phyloP scores from a whole-genome alignment of 108 stramenopile species.

The Fistulifera pelliculosa region DNA sequence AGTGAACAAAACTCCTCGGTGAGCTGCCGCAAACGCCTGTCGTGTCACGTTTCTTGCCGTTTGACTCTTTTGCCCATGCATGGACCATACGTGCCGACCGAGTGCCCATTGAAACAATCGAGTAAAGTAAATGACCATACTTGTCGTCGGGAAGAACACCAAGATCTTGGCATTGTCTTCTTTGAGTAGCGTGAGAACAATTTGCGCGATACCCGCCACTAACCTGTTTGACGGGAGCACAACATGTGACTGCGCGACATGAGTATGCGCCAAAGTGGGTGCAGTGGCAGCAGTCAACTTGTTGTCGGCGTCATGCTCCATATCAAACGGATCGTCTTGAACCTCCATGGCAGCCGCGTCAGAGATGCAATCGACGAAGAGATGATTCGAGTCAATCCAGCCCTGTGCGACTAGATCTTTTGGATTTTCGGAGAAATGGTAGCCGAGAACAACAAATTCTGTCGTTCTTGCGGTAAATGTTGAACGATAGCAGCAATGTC shows the following conservation, averaged over 20 bases:
- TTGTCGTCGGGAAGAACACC: constrained; percentile 84
- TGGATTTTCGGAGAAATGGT: constrained; percentile 66
- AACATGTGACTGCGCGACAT: constrained; percentile 41
- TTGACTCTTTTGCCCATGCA: neutral
- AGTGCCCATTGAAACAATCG: constrained; percentile 3
- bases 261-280: constrained; percentile 24
- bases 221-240: constrained; percentile 37
- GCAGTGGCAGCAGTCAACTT: too few species aligned
- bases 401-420: neutral
- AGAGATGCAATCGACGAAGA: neutral
- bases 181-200: constrained; percentile 29
- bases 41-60: neutral
- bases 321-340: too few species aligned
- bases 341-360: neutral
- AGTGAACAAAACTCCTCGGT: constrained; percentile 51
- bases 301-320: neutral
- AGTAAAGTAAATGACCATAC: constrained; percentile 17
- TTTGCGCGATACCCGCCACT: constrained; percentile 37
- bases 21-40: neutral
- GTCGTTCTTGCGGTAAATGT: constrained; percentile 54
- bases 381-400: constrained; percentile 1
- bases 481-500: constrained; percentile 77
- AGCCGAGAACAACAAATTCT: constrained; percentile 90
- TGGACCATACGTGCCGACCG: neutral
- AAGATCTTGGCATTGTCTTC: constrained; percentile 55